Evolutionary conservation across 192 early-diverging fungal genomes (phyloP), one percentile per base, ranked within the genome.

Genomic region (Gamsiella multidivaricata): DNA sequence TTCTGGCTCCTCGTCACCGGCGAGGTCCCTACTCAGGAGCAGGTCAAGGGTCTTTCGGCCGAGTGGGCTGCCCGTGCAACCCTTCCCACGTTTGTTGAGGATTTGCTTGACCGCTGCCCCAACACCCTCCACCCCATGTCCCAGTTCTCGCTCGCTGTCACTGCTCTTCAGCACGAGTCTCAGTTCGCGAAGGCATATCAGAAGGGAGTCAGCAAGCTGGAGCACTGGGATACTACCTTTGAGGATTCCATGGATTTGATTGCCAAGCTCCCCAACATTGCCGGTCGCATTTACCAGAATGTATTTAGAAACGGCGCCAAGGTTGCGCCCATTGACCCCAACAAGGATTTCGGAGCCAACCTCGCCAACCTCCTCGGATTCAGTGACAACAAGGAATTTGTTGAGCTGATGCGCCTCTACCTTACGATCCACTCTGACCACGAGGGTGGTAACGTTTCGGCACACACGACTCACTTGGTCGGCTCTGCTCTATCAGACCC

Each of bases 91-190:
- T 95, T 97, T 82, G 97, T 99, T 72, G 91, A 96, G 82, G 97
- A 99, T 61, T 84, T 99, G 81, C 91, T 99, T 62, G 97, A 99
- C 88, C 90, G 95, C 69, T 99, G 97, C 90, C 97, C 97, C 69
- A 92, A 86, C 89, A 97, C 88, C 94, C 92, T 99, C 69, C 97
- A 99, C 91, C 96, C 97, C 69, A 99, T 99, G 97, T 94, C 94
- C 64, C 97, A 99, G 89, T 94, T 99, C 85, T 89, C 93, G 51
- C 84, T 99, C 51, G 97, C 97, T 45, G 92, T 99, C 82, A 97
- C 91, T 66, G 97, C 97, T 55, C 91, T 99, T 68, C 96, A 99
- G 84, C 93, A 96, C 85, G 97, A 99, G 71, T 93, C 91, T 67
- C 86, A 86, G 81, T 99, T 99, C 82, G 95, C 95, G 81, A 97